phyloP scores from a whole-genome alignment of 805 yeast species.

The Naumovozyma castellii region DNA sequence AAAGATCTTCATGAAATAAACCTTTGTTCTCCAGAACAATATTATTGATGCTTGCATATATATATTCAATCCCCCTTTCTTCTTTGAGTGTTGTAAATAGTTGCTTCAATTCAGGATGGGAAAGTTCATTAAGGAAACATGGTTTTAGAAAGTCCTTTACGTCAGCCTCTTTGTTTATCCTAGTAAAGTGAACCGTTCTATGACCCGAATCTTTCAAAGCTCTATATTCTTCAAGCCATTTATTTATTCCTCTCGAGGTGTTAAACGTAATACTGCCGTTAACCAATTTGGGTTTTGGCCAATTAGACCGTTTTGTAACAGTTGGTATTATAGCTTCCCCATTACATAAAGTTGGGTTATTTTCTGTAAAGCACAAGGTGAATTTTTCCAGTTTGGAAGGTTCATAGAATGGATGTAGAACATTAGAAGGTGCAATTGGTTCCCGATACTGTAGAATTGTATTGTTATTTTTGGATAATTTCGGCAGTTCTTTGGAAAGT shows the following conservation, averaged over 20 bases:
- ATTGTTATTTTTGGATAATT: slow-evolving; percentile 1
- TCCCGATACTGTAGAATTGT: not conserved
- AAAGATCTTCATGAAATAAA: not conserved
- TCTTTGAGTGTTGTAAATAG: not conserved
- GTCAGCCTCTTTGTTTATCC: not conserved
- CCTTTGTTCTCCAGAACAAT: not conserved
- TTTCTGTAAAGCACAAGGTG: slow-evolving; percentile 15
- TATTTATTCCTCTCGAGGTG: slow-evolving; percentile 10
- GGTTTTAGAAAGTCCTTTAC: not conserved
- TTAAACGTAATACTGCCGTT: slow-evolving; percentile 10
- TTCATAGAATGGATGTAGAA: slow-evolving; percentile 23
- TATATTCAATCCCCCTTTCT: not conserved
- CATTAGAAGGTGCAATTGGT: slow-evolving; percentile 6
- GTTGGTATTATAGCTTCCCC: slow-evolving; percentile 16
- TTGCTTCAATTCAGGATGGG: not conserved
- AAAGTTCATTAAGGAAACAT: not conserved
- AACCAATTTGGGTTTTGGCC: slow-evolving; percentile 3
- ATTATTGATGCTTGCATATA: not conserved
- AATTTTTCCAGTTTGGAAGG: slow-evolving; percentile 19
- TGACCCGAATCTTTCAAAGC: not conserved
- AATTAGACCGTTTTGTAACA: slow-evolving; percentile 4
- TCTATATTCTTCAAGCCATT: slow-evolving; percentile 14
- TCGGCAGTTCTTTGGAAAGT: not conserved
- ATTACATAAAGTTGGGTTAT: slow-evolving; percentile 12
- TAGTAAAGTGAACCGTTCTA: not conserved